Conservation (phyloP, 108 stramenopile species). For the Schizochytrium sp. region DNA sequence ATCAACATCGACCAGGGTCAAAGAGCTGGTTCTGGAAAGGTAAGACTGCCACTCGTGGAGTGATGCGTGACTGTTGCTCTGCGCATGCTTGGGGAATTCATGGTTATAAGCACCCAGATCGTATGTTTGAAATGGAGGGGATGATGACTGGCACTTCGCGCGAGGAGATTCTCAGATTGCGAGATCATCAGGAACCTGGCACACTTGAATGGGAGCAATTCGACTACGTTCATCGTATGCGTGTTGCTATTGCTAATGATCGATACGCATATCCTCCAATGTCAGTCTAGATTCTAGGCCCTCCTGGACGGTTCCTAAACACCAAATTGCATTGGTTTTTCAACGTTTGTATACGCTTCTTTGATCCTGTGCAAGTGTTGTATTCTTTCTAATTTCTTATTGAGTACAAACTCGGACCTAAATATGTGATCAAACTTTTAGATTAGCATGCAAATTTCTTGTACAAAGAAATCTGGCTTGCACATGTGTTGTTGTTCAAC, state of each 20-base stretch:
- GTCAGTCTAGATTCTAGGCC: neutral
- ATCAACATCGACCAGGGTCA: neutral
- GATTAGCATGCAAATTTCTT: too few relatives aligned
- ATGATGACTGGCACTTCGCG: neutral
- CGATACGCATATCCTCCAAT: neutral
- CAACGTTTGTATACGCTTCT: too few relatives aligned
- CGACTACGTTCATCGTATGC: neutral
- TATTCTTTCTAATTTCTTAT: neutral
- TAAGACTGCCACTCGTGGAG: constrained; percentile 32
- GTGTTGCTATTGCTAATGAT: constrained; percentile 9
- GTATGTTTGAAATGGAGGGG: neutral
- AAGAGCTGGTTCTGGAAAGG: constrained; percentile 49
- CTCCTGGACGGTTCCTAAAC: neutral
- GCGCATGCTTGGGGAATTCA: constrained; percentile 33
- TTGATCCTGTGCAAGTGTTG: neutral
- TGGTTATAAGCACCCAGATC: constrained; percentile 5
- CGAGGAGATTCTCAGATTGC: neutral
- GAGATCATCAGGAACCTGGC: neutral
- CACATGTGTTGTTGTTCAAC: too few relatives aligned
- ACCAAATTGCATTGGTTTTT: neutral
- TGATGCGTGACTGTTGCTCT: constrained; percentile 34
- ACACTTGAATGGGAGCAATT: neutral
- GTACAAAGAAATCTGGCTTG: too few relatives aligned
- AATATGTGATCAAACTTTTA: too few relatives aligned
- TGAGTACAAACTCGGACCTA: too few relatives aligned